Conservation (phyloP, 2,329 filamentous ascomycete species). For the Xylariaceae sp. region DNA sequence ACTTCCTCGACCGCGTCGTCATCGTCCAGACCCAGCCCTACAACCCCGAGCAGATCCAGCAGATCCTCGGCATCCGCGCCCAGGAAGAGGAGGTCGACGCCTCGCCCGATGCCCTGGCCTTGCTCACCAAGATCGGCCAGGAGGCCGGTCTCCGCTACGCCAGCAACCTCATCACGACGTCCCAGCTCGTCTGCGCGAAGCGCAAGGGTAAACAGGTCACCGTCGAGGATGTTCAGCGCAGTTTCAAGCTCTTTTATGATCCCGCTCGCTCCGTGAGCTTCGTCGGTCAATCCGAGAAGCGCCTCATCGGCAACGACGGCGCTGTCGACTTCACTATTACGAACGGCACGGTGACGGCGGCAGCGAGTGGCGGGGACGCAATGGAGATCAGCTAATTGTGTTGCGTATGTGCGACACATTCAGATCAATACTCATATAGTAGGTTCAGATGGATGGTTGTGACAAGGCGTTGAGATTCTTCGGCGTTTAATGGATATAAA, state of each 20-base stretch:
- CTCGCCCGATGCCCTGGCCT: conserved; percentile 80
- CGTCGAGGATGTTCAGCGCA: conserved; percentile 86
- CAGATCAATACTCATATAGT: too few relatives aligned
- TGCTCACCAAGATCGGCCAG: conserved; percentile 92
- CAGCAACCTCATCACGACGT: conserved; percentile 96
- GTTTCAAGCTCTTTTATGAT: conserved; percentile 93
- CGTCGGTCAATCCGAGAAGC: conserved; percentile 83
- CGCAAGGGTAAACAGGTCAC: conserved; percentile 78
- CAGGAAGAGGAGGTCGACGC: conserved; percentile 95
- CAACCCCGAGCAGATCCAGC: conserved; percentile 75
- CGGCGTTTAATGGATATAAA: conserved; percentile 26
- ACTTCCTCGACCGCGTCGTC: conserved; percentile 92
- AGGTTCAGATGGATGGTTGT: conserved; percentile 1
- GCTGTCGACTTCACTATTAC: conserved; percentile 64
- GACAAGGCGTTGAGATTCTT: conserved; percentile 11
- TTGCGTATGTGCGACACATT: too few relatives aligned
- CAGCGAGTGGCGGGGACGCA: conserved; percentile 20
- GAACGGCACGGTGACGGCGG: conserved; percentile 31
- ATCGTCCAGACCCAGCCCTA: conserved; percentile 95
- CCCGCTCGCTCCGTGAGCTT: conserved; percentile 84
- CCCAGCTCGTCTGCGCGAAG: conserved; percentile 82
- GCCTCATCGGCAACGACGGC: conserved; percentile 85
- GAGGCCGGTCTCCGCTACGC: conserved; percentile 91
- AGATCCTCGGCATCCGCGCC: conserved; percentile 88
- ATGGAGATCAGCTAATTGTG: conserved; percentile 29